These are phyloP conservation scores for Serendipita sp. DNA, from an alignment of 1,284 basidiomycete species.

Conservation along the genomic window DNA sequence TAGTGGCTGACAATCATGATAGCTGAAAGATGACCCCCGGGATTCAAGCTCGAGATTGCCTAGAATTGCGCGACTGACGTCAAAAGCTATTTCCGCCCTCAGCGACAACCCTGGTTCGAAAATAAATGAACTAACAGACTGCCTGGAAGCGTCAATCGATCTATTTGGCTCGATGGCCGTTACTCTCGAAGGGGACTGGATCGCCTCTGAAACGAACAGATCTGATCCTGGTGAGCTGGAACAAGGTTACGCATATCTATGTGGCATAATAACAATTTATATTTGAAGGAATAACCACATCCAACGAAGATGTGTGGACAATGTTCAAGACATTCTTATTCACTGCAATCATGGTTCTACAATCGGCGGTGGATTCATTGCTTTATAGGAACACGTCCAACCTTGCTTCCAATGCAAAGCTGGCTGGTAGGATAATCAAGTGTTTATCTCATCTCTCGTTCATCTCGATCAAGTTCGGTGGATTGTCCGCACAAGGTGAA, in stretches of 20 bases:
- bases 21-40: no score
- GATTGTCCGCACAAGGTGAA: conserved; percentile 37
- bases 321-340: conserved; percentile 58
- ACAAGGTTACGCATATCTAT: no score
- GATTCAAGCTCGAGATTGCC: no score
- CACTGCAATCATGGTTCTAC: conserved; percentile 48
- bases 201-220: conserved; percentile 20
- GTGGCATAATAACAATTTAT: no score
- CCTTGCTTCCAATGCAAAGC: not conserved
- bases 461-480: conserved; percentile 58
- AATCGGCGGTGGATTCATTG: conserved; percentile 40
- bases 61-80: no score
- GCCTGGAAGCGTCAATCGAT: not conserved
- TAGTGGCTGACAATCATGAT: no score
- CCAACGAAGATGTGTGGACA: conserved; percentile 33
- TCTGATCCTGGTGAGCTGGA: conserved; percentile 13
- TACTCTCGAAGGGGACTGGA: conserved; percentile 41
- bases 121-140: no score
- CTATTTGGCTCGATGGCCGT: conserved; percentile 19
- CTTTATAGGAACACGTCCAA: conserved; percentile 27
- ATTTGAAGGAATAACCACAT: no score
- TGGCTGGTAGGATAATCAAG: conserved; percentile 26
- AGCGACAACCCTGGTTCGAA: no score
- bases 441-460: conserved; percentile 51
- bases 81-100: no score